These are phyloP conservation scores for Vitis labrusca DNA, from an alignment of 164 flowering plant species.

Conservation along the genomic window DNA sequence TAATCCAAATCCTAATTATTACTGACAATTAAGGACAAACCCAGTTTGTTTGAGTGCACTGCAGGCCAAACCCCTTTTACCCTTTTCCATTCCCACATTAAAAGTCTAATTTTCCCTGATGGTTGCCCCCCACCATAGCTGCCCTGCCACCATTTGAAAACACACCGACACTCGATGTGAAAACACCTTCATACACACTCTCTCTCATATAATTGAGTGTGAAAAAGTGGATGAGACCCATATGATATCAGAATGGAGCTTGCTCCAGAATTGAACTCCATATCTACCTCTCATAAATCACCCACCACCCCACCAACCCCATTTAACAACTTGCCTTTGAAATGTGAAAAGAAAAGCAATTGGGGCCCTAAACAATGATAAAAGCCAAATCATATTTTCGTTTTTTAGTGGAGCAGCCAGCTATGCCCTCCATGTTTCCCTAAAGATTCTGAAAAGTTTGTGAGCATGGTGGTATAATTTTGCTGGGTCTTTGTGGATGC, in stretches of 20 bases:
- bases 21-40: too few relatives aligned
- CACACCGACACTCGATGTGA: slow-evolving; percentile 17
- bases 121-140: slow-evolving; percentile 14
- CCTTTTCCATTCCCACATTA: too few relatives aligned
- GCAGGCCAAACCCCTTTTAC: too few relatives aligned
- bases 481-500: background rate
- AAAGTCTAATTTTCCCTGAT: background rate
- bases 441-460: slow-evolving; percentile 18
- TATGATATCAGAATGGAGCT: slow-evolving; percentile 2
- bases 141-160: slow-evolving; percentile 8
- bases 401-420: slow-evolving; percentile 27
- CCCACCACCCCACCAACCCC: slow-evolving; percentile 7
- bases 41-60: too few relatives aligned
- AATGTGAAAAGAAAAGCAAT: background rate
- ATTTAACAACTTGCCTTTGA: background rate
- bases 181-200: slow-evolving; percentile 2
- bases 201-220: slow-evolving; percentile 7
- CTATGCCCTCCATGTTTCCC: slow-evolving; percentile 5
- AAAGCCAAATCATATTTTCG: slow-evolving; percentile 20
- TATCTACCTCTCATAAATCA: background rate
- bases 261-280: background rate
- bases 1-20: too few relatives aligned
- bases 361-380: slow-evolving; percentile 13
- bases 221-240: background rate
- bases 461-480: background rate